Conservation (phyloP, 768 basidiomycete genomes). For the Trametopsis cervina region DNA sequence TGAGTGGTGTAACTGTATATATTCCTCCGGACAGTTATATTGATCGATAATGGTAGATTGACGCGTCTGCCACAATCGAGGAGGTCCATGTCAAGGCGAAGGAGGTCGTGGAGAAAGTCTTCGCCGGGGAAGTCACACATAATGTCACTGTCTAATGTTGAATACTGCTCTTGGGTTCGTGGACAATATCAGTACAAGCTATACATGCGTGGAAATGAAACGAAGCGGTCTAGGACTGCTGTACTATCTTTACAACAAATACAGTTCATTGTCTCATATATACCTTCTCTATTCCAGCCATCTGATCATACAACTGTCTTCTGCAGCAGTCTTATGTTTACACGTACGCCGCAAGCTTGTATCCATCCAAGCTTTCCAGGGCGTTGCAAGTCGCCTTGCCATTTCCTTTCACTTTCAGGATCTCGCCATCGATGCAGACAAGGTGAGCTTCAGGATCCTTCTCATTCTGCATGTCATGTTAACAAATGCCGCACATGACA, state of each 20-base stretch:
- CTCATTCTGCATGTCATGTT: constrained; percentile 14
- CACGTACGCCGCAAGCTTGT: constrained; percentile 2
- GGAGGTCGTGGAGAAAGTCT: constrained; percentile 43
- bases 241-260: too few species aligned
- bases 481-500: neutral
- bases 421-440: constrained; percentile 75
- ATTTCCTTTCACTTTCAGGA: constrained; percentile 52
- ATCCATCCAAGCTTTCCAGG: neutral
- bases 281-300: too few species aligned
- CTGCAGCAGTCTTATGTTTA: neutral
- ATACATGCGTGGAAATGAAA: neutral
- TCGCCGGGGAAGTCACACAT: constrained; percentile 25
- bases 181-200: constrained; percentile 7
- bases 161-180: constrained; percentile 8
- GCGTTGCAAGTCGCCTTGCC: constrained; percentile 39
- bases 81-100: constrained; percentile 62
- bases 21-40: neutral
- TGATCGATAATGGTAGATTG: constrained; percentile 47
- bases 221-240: too few species aligned
- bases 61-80: constrained; percentile 61
- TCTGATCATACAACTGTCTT: neutral
- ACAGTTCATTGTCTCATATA: too few species aligned
- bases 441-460: constrained; percentile 57
- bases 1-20: constrained; percentile 30
- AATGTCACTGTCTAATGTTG: constrained; percentile 19